These are phyloP conservation scores for Cicer judaicum DNA, from an alignment of 306 rosid genomes.

Conservation along the genomic window DNA sequence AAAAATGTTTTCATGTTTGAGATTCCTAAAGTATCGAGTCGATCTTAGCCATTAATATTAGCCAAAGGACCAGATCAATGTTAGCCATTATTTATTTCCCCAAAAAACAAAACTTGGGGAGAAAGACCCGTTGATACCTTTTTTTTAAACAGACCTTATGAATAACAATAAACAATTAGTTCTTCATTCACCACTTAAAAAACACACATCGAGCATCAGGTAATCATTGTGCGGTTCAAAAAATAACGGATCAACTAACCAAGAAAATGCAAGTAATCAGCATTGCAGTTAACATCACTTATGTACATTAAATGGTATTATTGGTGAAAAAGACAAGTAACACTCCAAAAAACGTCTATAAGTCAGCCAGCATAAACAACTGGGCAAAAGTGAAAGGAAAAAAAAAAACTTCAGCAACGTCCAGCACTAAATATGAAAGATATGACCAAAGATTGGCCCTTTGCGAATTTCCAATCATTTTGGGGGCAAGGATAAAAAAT, in stretches of 20 bases:
- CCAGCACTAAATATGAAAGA: conserved; percentile 36
- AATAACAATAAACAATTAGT: background rate
- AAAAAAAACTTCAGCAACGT: conserved; percentile 27
- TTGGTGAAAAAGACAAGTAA: conserved; percentile 26
- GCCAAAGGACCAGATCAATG: background rate
- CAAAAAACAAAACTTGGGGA: background rate
- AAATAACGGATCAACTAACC: conserved; percentile 4
- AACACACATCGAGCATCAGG: background rate
- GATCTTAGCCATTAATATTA: background rate
- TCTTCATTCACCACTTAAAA: background rate
- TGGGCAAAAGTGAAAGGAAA: conserved; percentile 14
- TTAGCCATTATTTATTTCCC: background rate
- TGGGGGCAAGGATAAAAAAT: conserved; percentile 6
- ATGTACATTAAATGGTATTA: conserved; percentile 45
- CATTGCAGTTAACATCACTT: background rate
- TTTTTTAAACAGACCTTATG: background rate
- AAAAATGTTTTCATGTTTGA: background rate
- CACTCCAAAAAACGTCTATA: conserved; percentile 16
- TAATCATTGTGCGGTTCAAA: background rate
- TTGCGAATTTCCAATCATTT: conserved; percentile 23
- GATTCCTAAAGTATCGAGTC: background rate
- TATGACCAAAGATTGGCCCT: conserved; percentile 12
- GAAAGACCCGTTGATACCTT: background rate
- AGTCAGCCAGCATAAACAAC: conserved; percentile 41
- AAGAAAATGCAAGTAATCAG: background rate